Evolutionary conservation across 805 yeast species (phyloP), one percentile per base, ranked within the genome.

Genomic region (Ogataea glucozyma): DNA sequence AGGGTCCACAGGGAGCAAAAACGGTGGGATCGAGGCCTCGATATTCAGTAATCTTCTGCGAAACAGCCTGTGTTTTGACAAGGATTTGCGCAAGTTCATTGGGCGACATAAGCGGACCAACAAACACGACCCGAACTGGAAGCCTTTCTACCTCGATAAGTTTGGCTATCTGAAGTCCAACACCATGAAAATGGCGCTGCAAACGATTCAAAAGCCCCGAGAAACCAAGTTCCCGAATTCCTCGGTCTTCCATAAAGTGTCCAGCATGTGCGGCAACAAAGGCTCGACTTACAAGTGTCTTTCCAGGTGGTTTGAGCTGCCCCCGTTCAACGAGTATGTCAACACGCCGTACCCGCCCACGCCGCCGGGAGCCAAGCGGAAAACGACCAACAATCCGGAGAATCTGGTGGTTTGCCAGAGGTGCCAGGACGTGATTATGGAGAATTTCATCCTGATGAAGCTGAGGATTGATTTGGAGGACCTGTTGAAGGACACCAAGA

Each of bases 271-370:
- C 37, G 60, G 60, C 12, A 54, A 57, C 31, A 57, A 54, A 30
- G 54, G 57, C 7, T 54, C 54, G 6, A 40, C 51, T 6, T 57
- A 47, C 41, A 62, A 61, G 41, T 44, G 58, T 9, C 44, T 65
- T 17, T 52, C 64, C 3, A 63, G 58, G 43, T 65, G 70, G 70
- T 64, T 62, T 52, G 63, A 57, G 12, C 48, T 65, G 13, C 68
- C 69, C 0, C 70, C 70, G 4, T 62, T 65, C 43, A 62, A 62
- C 43, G 62, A 63, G 35, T 60, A 56, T 35, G 51, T 53, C 20
- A 56, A 53, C 38, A 58, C 63, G 0, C 66, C 66, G 3, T 53
- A 64, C 2, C 67, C 66, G 7, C 66, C 66, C 7, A 62, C 67
- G 1, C 67, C 67, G 8, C 66, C 66, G 9, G 58, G 56, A 14